Evolutionary conservation across 371 early-diverging fungal species (phyloP).

Genomic region (Lichtheimia ramosa): DNA sequence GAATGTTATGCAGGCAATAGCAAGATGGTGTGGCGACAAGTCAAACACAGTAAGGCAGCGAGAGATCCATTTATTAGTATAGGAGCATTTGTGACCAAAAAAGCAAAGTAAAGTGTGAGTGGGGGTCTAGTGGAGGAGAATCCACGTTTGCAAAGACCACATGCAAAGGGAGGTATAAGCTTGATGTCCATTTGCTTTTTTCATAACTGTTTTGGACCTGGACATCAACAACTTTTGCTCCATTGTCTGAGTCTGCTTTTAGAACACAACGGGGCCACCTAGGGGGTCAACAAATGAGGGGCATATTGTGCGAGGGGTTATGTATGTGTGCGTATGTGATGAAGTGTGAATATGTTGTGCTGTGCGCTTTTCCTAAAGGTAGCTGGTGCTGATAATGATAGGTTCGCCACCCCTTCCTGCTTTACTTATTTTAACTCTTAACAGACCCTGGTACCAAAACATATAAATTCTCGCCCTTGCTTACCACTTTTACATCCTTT

Average conservation of each 20-base stretch:
- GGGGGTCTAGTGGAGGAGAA: conserved; percentile 8
- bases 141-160: conserved; percentile 18
- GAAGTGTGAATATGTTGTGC: too few relatives aligned
- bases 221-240: not conserved
- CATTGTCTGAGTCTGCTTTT: conserved; percentile 2
- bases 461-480: conserved; percentile 13
- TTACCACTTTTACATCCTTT: conserved; percentile 11
- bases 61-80: conserved; percentile 9
- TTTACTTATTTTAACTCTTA: conserved; percentile 7
- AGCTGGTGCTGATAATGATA: conserved; percentile 1
- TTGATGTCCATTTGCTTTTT: not conserved
- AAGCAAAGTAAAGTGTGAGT: conserved; percentile 14
- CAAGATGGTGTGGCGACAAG: conserved; percentile 18
- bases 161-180: conserved; percentile 16
- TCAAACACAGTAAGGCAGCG: conserved; percentile 19
- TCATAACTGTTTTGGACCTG: not conserved
- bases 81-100: conserved; percentile 15
- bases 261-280: conserved; percentile 9
- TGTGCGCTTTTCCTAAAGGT: not conserved
- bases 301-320: not conserved
- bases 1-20: too few relatives aligned
- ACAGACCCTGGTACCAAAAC: conserved; percentile 1
- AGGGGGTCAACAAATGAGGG: not conserved
- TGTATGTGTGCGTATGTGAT: not conserved
- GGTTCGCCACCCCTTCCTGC: conserved; percentile 17